Evolutionary conservation across 1,139 yeast genomes (phyloP), one percentile per base, ranked within the genome.

Genomic region (Yamadazyma triangularis): DNA sequence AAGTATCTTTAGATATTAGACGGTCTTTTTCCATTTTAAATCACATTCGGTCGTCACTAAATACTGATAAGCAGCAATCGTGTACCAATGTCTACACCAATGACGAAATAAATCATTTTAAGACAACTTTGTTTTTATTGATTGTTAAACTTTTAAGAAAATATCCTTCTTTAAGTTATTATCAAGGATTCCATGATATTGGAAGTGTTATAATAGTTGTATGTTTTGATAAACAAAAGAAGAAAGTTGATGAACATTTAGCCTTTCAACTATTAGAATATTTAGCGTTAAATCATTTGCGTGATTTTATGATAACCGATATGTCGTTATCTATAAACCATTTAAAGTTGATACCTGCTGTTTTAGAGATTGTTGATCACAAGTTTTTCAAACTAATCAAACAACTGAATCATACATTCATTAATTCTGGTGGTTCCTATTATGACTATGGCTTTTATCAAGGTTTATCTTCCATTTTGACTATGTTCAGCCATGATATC

Each of bases 101-200:
- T 4, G 48, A 54, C 2, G 73, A 66, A 26, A 47, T 65, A 12
- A 53, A 51, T 12, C 45, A 39, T 11, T 46, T 66, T 35, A 70
- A 75, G 42, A 51, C 51, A 5, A 48, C 69, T 15, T 59, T 86
- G 23, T 56, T 58, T 8, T 56, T 56, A 10, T 46, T 84, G 19
- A 73, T 88, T 7, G 56, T 72, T 9, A 61, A 66, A 15, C 63
- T 87, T 2, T 60, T 91, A 15, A 56, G 87, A 20, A 67, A 66
- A 20, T 65, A 81, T 44, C 89, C 89, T 0, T 47, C 56, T 8
- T 60, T 89, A 27, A 64, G 75, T 36, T 91, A 91, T 54, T 91
- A 87, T 51, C 98, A 91, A 56, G 98, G 98, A 0, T 87, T 73
- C 51, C 97, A 91, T 56, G 97, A 91, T 49, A 64, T 89, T 23